phyloP scores from a whole-genome alignment of 495 filamentous ascomycete genomes.

The Penicilliopsis zonata region DNA sequence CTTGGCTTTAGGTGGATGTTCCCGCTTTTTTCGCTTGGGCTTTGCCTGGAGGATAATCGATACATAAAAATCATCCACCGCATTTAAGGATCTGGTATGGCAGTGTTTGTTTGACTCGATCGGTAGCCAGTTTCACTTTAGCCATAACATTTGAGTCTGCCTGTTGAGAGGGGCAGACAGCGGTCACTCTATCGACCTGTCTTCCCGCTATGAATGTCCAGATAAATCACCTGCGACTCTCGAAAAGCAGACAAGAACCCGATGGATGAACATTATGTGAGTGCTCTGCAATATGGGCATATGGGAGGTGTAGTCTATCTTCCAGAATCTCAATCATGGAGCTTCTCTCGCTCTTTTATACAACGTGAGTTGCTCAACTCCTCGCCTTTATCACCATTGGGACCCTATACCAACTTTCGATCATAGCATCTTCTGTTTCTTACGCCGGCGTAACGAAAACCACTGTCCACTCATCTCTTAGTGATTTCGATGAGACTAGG shows the following conservation, averaged over 20 bases:
- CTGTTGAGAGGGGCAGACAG: not conserved
- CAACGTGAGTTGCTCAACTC: slow-evolving; percentile 9
- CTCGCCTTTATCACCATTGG: slow-evolving; percentile 9
- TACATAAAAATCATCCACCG: no score
- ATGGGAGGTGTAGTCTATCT: slow-evolving; percentile 46
- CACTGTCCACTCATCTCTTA: slow-evolving; percentile 13
- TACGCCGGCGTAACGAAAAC: slow-evolving; percentile 24
- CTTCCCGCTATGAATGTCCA: slow-evolving; percentile 23
- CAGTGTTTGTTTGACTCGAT: no score
- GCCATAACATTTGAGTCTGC: not conserved
- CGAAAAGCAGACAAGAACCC: slow-evolving; percentile 31
- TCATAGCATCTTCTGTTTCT: slow-evolving; percentile 13
- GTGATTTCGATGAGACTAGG: slow-evolving; percentile 4
- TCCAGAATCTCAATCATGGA: slow-evolving; percentile 40
- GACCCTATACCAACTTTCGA: slow-evolving; percentile 21
- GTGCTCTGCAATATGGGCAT: slow-evolving; percentile 56
- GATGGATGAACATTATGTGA: slow-evolving; percentile 47
- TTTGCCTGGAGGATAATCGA: no score
- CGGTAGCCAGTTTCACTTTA: no score
- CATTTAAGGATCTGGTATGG: no score
- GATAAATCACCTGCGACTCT: slow-evolving; percentile 12
- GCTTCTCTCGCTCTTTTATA: slow-evolving; percentile 33
- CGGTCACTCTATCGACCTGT: slow-evolving; percentile 13
- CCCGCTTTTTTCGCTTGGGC: no score
- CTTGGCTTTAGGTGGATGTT: no score